Conservation (phyloP, 768 basidiomycete species). For the Boletus pseudopeckii region DNA sequence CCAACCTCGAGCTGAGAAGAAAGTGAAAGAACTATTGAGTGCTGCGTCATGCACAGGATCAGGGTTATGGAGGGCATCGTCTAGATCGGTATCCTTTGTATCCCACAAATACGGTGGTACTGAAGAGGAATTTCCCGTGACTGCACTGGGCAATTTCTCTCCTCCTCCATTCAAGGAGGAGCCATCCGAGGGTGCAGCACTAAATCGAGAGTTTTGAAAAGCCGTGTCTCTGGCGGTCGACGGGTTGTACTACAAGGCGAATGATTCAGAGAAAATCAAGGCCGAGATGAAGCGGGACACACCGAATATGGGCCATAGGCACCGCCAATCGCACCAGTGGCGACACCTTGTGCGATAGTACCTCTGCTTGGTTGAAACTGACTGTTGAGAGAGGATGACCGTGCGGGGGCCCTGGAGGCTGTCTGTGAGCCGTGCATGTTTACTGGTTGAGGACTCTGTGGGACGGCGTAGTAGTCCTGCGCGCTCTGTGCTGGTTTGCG, state of each 20-base stretch:
- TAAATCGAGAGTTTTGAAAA: slow-evolving; percentile 55
- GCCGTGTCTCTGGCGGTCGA: slow-evolving; percentile 37
- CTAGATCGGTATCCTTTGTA: slow-evolving; percentile 75
- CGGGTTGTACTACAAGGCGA: slow-evolving; percentile 52
- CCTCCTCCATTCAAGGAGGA: slow-evolving; percentile 38
- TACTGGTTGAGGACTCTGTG: slow-evolving; percentile 53
- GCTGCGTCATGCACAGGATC: slow-evolving; percentile 69
- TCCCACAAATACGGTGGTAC: slow-evolving; percentile 77
- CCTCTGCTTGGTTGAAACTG: slow-evolving; percentile 40
- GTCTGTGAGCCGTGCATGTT: slow-evolving; percentile 29
- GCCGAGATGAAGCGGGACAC: slow-evolving; percentile 25
- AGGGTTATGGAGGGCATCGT: slow-evolving; percentile 88
- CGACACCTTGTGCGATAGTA: slow-evolving; percentile 74
- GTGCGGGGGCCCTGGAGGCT: slow-evolving; percentile 22
- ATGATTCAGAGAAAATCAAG: neutral
- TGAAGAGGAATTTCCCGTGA: slow-evolving; percentile 49
- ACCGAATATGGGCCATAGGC: slow-evolving; percentile 90
- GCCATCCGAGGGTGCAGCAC: slow-evolving; percentile 47
- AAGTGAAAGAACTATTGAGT: slow-evolving; percentile 55
- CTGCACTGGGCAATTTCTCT: slow-evolving; percentile 33
- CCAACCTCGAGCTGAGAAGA: slow-evolving; percentile 84
- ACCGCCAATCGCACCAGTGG: slow-evolving; percentile 71
- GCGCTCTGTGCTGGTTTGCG: slow-evolving; percentile 43
- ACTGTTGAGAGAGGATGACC: slow-evolving; percentile 28
- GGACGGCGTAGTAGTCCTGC: slow-evolving; percentile 64